These are phyloP conservation scores for Lojkania enalia DNA, from an alignment of 2,329 filamentous ascomycete genomes.

Conservation along the genomic window DNA sequence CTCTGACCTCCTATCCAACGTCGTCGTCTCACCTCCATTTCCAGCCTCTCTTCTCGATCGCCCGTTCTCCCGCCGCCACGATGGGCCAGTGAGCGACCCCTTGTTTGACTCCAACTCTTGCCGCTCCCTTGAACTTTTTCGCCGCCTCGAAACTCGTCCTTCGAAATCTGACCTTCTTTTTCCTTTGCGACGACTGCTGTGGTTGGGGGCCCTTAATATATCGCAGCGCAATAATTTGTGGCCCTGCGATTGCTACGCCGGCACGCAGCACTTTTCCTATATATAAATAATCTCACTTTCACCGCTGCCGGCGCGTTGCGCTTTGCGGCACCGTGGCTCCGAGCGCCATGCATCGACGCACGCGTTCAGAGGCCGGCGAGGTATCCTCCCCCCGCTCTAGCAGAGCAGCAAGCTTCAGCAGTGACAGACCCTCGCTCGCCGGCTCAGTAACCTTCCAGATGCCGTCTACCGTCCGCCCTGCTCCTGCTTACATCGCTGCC, in stretches of 20 bases:
- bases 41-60: not conserved
- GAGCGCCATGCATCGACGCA: conserved; percentile 38
- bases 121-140: conserved; percentile 3
- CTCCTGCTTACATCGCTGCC: conserved; percentile 83
- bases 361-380: conserved; percentile 39
- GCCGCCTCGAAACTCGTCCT: no score
- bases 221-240: conserved; percentile 7
- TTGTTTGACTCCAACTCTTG: conserved; percentile 1
- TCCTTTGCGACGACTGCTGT: not conserved
- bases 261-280: conserved; percentile 15
- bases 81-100: conserved; percentile 3
- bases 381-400: conserved; percentile 43
- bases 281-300: no score
- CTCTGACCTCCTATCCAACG: conserved; percentile 15
- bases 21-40: not conserved
- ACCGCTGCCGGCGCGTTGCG: not conserved
- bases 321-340: conserved; percentile 1
- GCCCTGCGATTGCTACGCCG: conserved; percentile 17
- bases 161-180: not conserved
- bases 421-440: conserved; percentile 68
- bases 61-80: not conserved
- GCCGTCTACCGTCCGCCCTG: conserved; percentile 69
- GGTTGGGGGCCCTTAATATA: not conserved
- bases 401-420: conserved; percentile 63
- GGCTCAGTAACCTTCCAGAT: conserved; percentile 58